Evolutionary conservation across 345 rosid genomes (phyloP), one percentile per base, ranked within the genome.

Genomic region (Salix viminalis): DNA sequence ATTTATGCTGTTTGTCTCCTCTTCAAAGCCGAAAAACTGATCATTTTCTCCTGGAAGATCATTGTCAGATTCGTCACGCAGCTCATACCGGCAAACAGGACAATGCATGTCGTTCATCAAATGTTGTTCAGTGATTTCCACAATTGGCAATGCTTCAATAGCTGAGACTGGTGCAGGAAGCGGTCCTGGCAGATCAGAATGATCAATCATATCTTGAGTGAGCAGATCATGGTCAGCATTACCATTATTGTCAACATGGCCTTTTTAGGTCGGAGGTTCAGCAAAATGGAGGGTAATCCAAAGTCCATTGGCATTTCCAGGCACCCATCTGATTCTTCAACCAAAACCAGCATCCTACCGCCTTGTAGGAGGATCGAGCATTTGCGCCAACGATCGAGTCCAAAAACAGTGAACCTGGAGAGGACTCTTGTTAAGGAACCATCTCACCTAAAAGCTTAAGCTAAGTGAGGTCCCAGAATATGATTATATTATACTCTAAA

Each of bases 201-300:
- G 81, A 3, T 39, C 42, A 39, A 69, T 36, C 65, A 75, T 64
- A 52, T 52, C 80, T 21, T 74, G 87, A 12, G 39, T 41, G 19
- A 79, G 72, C 19, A 56, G 62, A 56, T 68, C 79, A 0, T 78
- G 79, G 1, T 24, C n/a, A 12, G 46, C 73, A 8, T 39, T 18
- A 39, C 15, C 79, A 21, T 37, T 24, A 23, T 41, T 7, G 1
- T 37, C 64, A 37, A 34, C 16, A 5, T 14, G 80, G 69, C 50
- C 16, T 32, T 67, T 15, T 76, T 15, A 58, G 71, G 28, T 64
- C 13, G 80, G 77, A 18, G 54, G 84, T 13, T 81, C 83, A n/a
- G 52, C 67, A 48, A 89, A 86, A 34, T 82, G 85, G 44, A 91
- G 87, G 15, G 97, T 79, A 68, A 89, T 89, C 97, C 98, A 86